Evolutionary conservation across 805 yeast species (phyloP).

Genomic region (Schwanniomyces vanrijiae): DNA sequence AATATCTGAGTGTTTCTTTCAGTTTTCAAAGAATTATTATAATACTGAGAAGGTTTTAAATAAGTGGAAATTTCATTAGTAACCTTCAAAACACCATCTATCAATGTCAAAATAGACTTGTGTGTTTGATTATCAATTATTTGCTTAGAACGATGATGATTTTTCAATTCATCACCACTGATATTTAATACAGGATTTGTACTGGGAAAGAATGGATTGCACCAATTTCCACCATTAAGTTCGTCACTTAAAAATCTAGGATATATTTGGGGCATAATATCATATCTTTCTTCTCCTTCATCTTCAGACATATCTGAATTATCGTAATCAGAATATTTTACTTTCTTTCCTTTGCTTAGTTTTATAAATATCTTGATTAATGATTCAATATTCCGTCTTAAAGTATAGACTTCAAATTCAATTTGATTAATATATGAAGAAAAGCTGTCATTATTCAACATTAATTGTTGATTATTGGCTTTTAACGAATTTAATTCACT

Average conservation of each 20-base stretch:
- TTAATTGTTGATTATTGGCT: not conserved
- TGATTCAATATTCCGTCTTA: constrained; percentile 31
- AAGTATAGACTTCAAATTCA: constrained; percentile 35
- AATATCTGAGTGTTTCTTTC: constrained; percentile 55
- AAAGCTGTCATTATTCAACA: constrained; percentile 7
- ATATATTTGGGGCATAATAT: constrained; percentile 59
- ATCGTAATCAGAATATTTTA: constrained; percentile 35
- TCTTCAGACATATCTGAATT: constrained; percentile 37
- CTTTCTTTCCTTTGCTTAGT: constrained; percentile 32
- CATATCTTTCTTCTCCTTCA: constrained; percentile 33
- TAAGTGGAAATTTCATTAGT: constrained; percentile 43
- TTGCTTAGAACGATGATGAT: constrained; percentile 41
- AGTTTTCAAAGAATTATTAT: constrained; percentile 29
- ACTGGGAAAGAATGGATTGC: constrained; percentile 59
- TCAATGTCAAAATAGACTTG: constrained; percentile 32
- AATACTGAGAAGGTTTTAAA: constrained; percentile 38
- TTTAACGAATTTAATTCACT: constrained; percentile 7
- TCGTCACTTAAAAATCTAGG: constrained; percentile 67
- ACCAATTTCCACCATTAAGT: constrained; percentile 80
- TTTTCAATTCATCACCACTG: constrained; percentile 44
- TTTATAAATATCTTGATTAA: constrained; percentile 29
- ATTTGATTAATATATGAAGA: constrained; percentile 36
- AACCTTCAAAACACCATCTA: constrained; percentile 36
- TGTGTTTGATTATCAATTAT: constrained; percentile 52
- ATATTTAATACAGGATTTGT: constrained; percentile 36